A percentile compares a stretch with the other conserved stretches of the same genome.
phyloP scores from a whole-genome alignment of 2,329 filamentous ascomycete species.

The Diaporthe helianthi region DNA sequence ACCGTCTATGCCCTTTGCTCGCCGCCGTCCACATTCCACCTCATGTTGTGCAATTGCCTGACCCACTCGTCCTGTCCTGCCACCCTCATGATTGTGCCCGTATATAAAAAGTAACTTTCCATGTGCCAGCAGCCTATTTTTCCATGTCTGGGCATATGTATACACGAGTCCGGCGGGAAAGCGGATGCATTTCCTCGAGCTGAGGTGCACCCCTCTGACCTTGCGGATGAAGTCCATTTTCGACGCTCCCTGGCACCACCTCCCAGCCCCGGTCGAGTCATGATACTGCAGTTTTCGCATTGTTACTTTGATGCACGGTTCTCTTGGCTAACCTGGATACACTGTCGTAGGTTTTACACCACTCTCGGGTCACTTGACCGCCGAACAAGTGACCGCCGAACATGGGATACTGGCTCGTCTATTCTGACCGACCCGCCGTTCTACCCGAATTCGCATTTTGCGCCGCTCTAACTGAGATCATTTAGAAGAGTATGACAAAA shows the following conservation, averaged over 20 bases:
- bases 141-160: neutral
- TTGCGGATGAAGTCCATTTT: conserved; percentile 25
- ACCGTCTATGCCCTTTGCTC: conserved; percentile 12
- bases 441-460: neutral
- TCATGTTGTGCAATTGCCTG: conserved; percentile 13
- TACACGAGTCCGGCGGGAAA: neutral
- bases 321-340: conserved; percentile 8
- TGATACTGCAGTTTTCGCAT: conserved; percentile 18
- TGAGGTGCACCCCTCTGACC: conserved; percentile 7
- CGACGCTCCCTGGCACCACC: neutral
- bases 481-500: no score
- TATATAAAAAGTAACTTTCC: conserved; percentile 6
- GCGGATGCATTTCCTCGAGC: conserved; percentile 1
- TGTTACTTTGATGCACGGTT: conserved; percentile 18
- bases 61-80: neutral
- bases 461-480: no score
- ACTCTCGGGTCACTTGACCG: neutral
- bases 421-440: neutral
- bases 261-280: conserved; percentile 11
- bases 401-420: neutral
- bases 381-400: neutral
- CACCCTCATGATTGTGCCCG: neutral
- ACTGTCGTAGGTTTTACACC: neutral
- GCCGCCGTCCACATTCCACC: conserved; percentile 7
- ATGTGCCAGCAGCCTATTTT: neutral